Percentiles rank a stretch among this genome's conserved stretches.
These are phyloP conservation scores for Podila clonocystis DNA, from an alignment of 192 early-diverging fungal species.

Conservation along the genomic window DNA sequence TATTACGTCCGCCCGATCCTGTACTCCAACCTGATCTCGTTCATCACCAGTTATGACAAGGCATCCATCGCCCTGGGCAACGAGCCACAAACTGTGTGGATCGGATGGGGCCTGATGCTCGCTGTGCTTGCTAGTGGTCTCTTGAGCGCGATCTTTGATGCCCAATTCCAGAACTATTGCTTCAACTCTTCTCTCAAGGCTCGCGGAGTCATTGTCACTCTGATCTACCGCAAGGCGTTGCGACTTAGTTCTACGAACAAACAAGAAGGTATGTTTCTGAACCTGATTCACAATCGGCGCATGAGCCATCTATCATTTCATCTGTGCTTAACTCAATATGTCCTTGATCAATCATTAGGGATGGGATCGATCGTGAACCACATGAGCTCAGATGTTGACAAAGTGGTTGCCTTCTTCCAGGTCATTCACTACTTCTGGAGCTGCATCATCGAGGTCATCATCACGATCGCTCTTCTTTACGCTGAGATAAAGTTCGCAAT, in stretches of 20 bases:
- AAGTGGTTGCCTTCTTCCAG: conserved; percentile 22
- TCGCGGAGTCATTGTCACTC: conserved; percentile 59
- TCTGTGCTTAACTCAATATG: too few relatives aligned
- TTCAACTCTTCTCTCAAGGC: conserved; percentile 53
- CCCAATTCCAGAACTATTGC: conserved; percentile 26
- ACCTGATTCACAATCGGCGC: too few relatives aligned
- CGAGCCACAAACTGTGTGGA: conserved; percentile 6
- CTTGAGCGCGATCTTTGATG: conserved; percentile 30
- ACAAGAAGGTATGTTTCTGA: conserved; percentile 47
- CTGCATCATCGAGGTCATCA: conserved; percentile 23
- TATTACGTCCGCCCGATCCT: conserved; percentile 27
- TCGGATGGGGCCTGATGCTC: conserved; percentile 33
- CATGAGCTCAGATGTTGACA: conserved; percentile 60
- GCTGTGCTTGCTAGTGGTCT: conserved; percentile 18
- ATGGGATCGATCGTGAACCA: conserved; percentile 72
- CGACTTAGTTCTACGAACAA: conserved; percentile 61
- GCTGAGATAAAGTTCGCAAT: conserved; percentile 24
- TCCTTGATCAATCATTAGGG: background rate
- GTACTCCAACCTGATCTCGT: conserved; percentile 25
- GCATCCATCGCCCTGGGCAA: background rate
- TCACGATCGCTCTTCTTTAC: conserved; percentile 31
- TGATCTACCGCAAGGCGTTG: conserved; percentile 71
- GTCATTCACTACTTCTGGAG: conserved; percentile 44
- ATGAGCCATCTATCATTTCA: too few relatives aligned
- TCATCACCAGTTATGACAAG: conserved; percentile 17